phyloP scores from a whole-genome alignment of 2,329 filamentous ascomycete species.

The Nothopassalora personata region DNA sequence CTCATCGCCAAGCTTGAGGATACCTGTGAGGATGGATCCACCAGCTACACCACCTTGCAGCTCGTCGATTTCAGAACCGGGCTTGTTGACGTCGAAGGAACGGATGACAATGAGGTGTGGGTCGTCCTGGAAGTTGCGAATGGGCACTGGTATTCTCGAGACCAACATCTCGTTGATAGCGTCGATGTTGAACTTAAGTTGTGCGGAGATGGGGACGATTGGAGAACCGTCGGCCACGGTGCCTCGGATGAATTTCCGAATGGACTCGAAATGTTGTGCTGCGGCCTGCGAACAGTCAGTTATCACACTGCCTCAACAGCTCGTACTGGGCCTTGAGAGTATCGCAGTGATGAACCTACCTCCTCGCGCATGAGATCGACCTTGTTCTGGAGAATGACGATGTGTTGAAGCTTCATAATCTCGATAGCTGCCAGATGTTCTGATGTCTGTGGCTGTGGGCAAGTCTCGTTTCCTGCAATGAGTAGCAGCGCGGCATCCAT shows the following conservation, averaged over 20 bases:
- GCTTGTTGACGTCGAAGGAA: constrained; percentile 99
- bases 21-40: constrained; percentile 92
- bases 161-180: constrained; percentile 95
- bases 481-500: constrained; percentile 97
- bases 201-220: constrained; percentile 93
- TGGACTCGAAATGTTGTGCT: constrained; percentile 90
- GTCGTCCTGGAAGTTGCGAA: constrained; percentile 82
- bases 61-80: constrained; percentile 96
- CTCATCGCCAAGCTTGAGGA: constrained; percentile 94
- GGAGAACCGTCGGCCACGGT: constrained; percentile 93
- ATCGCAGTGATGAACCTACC: constrained; percentile 5
- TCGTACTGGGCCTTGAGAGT: too few species aligned
- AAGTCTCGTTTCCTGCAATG: constrained; percentile 97
- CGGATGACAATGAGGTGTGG: constrained; percentile 99
- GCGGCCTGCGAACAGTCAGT: constrained; percentile 50
- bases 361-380: constrained; percentile 98
- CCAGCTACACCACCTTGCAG: constrained; percentile 97
- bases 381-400: constrained; percentile 99
- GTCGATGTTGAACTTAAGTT: constrained; percentile 99
- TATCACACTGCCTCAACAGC: too few species aligned
- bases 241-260: constrained; percentile 95
- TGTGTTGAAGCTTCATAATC: constrained; percentile 99
- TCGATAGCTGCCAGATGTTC: constrained; percentile 98
- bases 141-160: constrained; percentile 86
- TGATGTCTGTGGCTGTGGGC: constrained; percentile 95